Base-by-base conservation (phyloP, 1,284 basidiomycete genomes). In the Agaricales sp. region DNA sequence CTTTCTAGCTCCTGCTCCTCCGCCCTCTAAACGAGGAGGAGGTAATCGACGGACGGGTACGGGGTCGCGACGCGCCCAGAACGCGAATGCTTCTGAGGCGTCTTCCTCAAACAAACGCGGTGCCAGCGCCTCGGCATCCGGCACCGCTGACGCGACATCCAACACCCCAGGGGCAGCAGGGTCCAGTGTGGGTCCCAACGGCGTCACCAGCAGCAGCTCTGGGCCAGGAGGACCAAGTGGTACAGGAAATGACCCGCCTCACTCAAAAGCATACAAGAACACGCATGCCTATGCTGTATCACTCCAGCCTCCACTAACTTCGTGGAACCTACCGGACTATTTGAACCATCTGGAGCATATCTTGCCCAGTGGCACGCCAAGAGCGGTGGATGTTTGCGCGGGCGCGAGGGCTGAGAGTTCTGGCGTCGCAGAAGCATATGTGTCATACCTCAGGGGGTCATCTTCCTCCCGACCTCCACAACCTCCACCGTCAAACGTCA, bases 281-380 rank as follows among this genome's bases (percentile, higher is more conserved):
- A 78, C 82, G 52, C 84, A 87, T 71, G 81, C 80, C 30, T 86
- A 83, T 61, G 80, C 75, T 46, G 77, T 85, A 46, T 82, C 82
- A 14, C 84, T 87, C 58, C 83, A 86, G 59, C 76, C 82, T 22
- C 70, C 88, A 6, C 79, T 80, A 62, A 82, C 82, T 45, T 82
- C 86, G 43, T 97, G 92, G 93, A 78, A 83, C 52, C 71, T 99
- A 45, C 95, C 95, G 6, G 95, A 99, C 67, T 95, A 98, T 66
- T 78, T 99, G 38, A 78, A 84, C 0, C 88, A 94, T 61, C 82
- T 96, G 51, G 79, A 87, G 54, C 80, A 83, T 57, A 82, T 96
- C 61, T 74, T 99, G 4, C 93, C 92, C 20, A 75, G 79, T 4
- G 73, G 80, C 20, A 70, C 73, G 4, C 92, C 91, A 1, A 75